These are phyloP conservation scores for Vicia sativa DNA, from an alignment of 306 rosid species.

Conservation along the genomic window DNA sequence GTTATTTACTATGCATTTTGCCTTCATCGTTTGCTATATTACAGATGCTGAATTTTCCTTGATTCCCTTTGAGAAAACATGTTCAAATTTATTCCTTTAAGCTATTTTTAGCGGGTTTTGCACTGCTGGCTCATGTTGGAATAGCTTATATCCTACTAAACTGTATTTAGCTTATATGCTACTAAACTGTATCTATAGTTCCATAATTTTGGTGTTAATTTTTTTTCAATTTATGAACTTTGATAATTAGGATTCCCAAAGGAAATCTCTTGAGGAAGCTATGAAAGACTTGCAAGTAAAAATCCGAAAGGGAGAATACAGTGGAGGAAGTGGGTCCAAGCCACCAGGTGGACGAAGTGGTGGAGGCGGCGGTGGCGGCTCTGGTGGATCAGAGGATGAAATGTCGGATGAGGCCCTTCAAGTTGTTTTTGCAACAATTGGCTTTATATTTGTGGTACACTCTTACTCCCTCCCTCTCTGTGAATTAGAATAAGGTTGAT, in stretches of 20 bases:
- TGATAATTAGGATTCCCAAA: slow-evolving; percentile 51
- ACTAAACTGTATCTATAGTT: slow-evolving; percentile 14
- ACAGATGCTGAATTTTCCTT: slow-evolving; percentile 20
- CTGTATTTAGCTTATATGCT: slow-evolving; percentile 20
- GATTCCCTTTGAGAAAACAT: slow-evolving; percentile 20
- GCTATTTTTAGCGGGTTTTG: not conserved
- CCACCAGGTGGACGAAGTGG: slow-evolving; percentile 53
- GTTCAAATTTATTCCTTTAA: slow-evolving; percentile 3
- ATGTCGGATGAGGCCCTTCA: slow-evolving; percentile 69
- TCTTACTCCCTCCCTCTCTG: not conserved
- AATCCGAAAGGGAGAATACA: slow-evolving; percentile 57
- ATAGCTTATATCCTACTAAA: slow-evolving; percentile 22
- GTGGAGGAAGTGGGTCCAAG: slow-evolving; percentile 46
- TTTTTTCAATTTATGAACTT: slow-evolving; percentile 9
- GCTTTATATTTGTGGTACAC: slow-evolving; percentile 72
- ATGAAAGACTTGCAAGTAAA: slow-evolving; percentile 56
- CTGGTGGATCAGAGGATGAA: slow-evolving; percentile 66
- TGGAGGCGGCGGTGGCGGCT: slow-evolving; percentile 37
- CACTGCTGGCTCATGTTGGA: slow-evolving; percentile 5
- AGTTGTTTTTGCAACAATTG: slow-evolving; percentile 68
- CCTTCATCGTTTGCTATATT: slow-evolving; percentile 7
- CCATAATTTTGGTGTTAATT: slow-evolving; percentile 12
- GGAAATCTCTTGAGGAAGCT: slow-evolving; percentile 55
- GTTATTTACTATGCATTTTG: slow-evolving; percentile 20
- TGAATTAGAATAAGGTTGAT: not conserved